Percentiles rank a stretch among this genome's conserved stretches.
These are phyloP conservation scores for Boeremia lycopersici DNA, from an alignment of 2,329 filamentous ascomycete species.

Conservation along the genomic window DNA sequence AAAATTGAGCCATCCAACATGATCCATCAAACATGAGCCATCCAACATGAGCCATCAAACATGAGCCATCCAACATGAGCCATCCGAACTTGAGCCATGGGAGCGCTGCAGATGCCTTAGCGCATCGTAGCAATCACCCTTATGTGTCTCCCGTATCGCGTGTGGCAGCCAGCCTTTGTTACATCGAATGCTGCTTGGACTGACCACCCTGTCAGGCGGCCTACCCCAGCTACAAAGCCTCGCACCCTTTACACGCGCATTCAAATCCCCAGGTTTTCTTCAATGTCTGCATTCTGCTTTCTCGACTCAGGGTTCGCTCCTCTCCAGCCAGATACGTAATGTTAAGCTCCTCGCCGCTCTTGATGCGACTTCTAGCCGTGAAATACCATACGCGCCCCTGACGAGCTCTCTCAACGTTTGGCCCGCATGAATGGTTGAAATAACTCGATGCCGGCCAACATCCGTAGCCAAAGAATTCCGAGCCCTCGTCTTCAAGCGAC, in stretches of 20 bases:
- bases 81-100: no score
- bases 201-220: neutral
- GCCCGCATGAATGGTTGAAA: slow-evolving; percentile 56
- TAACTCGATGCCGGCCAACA: slow-evolving; percentile 55
- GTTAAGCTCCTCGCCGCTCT: slow-evolving; percentile 51
- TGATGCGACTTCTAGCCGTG: slow-evolving; percentile 42
- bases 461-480: slow-evolving; percentile 57
- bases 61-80: no score
- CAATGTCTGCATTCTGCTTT: slow-evolving; percentile 47
- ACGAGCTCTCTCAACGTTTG: slow-evolving; percentile 52
- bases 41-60: no score
- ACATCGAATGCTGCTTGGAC: neutral
- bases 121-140: no score
- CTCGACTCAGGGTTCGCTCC: slow-evolving; percentile 48
- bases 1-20: no score
- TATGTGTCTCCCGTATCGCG: no score
- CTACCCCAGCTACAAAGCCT: neutral
- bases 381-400: slow-evolving; percentile 52
- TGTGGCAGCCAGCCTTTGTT: no score
- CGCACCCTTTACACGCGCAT: slow-evolving; percentile 52
- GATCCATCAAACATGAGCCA: no score
- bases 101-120: no score
- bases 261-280: slow-evolving; percentile 54
- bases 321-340: slow-evolving; percentile 58
- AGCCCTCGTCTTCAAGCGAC: slow-evolving; percentile 51